Base-by-base conservation (phyloP, 768 basidiomycete genomes). In the Lentinula aciculospora region DNA sequence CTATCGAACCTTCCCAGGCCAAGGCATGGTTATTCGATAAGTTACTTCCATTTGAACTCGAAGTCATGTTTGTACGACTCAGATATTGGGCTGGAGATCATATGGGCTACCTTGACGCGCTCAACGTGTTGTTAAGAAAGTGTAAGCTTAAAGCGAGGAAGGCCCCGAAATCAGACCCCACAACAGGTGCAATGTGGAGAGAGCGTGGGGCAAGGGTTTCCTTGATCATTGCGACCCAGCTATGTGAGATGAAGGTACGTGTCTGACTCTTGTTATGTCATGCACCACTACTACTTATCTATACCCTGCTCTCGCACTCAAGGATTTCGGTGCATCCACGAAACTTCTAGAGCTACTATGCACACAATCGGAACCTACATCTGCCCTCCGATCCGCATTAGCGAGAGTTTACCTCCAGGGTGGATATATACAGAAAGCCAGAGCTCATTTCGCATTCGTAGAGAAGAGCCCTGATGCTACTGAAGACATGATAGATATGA, bases 1-100 rank as follows among this genome's bases (percentile, higher is more conserved):
- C 77, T 29, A 78, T 86, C 45, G 78, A 82, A 56, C 78, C 84
- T 1, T 61, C 68, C 0, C 72, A 81, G 15, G 71, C 82, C 1
- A 85, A 82, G 21, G 68, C 71, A 44, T 84, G 82, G 66, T 75
- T 91, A 45, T 83, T 88, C 61, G 81, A 83, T 51, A 74, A 75
- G 57, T 47, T 88, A 60, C 72, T 86, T 34, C 81, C 81, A 2
- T 83, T 83, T 63, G 81, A 83, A 64, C 73, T 83, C 29, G 81
- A 82, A 64, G 85, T 93, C 53, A 85, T 92, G 74, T 76, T 86
- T 40, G 81, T 88, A 6, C 81, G 89, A 32, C 74, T 89, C 27
- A 83, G 82, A 66, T 93, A 92, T 66, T 93, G 91, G 92, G 76
- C 86, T 3, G 88, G 84, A 27, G 91, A 94, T 67, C 77, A 83